Evolutionary conservation across 768 basidiomycete species (phyloP), one percentile per base, ranked within the genome.

Genomic region (Amanita jacksonii): DNA sequence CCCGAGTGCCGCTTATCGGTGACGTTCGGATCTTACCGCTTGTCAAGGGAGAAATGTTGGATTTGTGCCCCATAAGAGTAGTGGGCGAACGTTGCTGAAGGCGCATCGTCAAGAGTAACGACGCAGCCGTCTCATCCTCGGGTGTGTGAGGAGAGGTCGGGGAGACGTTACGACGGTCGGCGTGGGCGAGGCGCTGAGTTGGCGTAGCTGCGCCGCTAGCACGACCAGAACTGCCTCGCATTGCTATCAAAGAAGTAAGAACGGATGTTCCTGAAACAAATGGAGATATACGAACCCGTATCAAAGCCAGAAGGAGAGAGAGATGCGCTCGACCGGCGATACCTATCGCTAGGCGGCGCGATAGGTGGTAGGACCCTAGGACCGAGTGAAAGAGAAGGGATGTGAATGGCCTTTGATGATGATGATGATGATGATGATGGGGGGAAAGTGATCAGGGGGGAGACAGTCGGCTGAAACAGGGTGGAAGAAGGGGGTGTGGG

Each of bases 121-220:
- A 76, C 12, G 81, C 82, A 0, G 81, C 82, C 0, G 68, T 71
- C 61, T 85, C 79, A 54, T 86, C 83, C 43, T 85, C 83, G 0
- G 77, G 73, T 4, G 76, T 75, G 37, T 65, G 68, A 30, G 57
- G 47, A 13, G 52, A 52, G 10, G 35, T 18, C 5, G 43, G 43
- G 15, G 43, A 44, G 19, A 24, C 24, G 15, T 44, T 35, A 18
- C 16, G 13, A 24, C 43, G 39, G 16, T 28, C 27, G 24, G 8
- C n/a, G 10, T 40, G 23, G 12, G n/a, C n/a, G 23, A 15, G 18
- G 4, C 24, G 15, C 24, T 25, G 6, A 8, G 25, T n/a, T n/a
- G n/a, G n/a, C n/a, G n/a, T n/a, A n/a, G n/a, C n/a, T n/a, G n/a
- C n/a, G n/a, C n/a, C n/a, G n/a, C n/a, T n/a, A n/a, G n/a, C n/a